phyloP scores from a whole-genome alignment of 768 basidiomycete species.

The Psilocybe azurescens region DNA sequence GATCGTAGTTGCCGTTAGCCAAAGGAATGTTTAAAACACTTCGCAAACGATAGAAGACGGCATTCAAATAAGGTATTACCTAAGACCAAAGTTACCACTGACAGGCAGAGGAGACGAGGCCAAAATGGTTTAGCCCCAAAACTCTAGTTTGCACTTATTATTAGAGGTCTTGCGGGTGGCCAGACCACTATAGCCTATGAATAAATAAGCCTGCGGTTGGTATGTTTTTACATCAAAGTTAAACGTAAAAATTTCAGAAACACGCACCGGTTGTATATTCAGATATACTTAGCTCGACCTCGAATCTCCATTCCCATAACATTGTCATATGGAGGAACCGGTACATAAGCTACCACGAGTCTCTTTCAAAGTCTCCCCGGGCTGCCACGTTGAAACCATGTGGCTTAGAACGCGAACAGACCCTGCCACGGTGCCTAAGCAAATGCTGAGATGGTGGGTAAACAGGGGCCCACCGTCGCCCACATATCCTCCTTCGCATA shows the following conservation, averaged over 20 bases:
- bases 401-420: neutral
- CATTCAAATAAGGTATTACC: neutral
- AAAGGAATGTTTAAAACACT: neutral
- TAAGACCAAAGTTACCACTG: neutral
- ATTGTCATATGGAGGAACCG: neutral
- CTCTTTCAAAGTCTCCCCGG: neutral
- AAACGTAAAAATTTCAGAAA: neutral
- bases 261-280: neutral
- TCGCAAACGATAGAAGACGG: neutral
- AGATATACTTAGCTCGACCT: neutral
- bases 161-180: neutral
- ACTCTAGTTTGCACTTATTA: neutral
- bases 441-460: neutral
- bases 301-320: neutral
- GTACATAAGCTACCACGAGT: neutral
- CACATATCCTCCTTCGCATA: neutral
- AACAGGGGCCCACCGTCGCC: slow-evolving; percentile 2
- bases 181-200: neutral
- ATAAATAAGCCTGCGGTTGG: neutral
- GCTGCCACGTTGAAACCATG: neutral
- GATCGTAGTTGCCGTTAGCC: neutral
- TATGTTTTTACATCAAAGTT: neutral
- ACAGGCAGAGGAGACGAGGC: neutral
- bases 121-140: neutral
- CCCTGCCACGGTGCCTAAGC: neutral